These are phyloP conservation scores for Fusarium buharicum DNA, from an alignment of 2,329 filamentous ascomycete species.

Conservation along the genomic window DNA sequence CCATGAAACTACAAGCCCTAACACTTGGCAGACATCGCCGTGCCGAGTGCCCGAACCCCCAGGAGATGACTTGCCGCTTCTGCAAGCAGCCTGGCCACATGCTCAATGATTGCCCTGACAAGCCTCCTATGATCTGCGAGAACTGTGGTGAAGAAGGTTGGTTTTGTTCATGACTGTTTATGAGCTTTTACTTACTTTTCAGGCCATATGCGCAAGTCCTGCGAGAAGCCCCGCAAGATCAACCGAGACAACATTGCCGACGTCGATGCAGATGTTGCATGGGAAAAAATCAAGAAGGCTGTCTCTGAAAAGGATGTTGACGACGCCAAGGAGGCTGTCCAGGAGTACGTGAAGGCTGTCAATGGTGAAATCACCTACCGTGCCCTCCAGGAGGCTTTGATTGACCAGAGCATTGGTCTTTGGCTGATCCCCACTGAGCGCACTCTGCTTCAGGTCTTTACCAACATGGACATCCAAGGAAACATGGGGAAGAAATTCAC, in stretches of 20 bases:
- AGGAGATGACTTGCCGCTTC: constrained; percentile 53
- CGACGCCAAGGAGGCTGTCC: constrained; percentile 68
- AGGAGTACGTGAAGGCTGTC: constrained; percentile 69
- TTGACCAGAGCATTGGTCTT: constrained; percentile 62
- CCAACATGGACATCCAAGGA: constrained; percentile 78
- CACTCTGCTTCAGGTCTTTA: constrained; percentile 65
- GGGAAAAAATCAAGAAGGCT: constrained; percentile 65
- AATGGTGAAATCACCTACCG: constrained; percentile 66
- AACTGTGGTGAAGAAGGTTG: constrained; percentile 71
- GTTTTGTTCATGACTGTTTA: constrained; percentile 13
- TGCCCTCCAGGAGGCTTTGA: constrained; percentile 70
- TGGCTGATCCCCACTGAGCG: constrained; percentile 73
- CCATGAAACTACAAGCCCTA: background rate
- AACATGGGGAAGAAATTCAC: constrained; percentile 72
- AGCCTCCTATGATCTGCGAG: constrained; percentile 65
- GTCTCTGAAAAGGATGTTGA: constrained; percentile 67
- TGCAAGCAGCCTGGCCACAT: constrained; percentile 65
- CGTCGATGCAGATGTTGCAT: constrained; percentile 65
- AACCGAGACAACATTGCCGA: constrained; percentile 63
- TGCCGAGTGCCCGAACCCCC: constrained; percentile 50
- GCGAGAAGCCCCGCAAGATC: constrained; percentile 68
- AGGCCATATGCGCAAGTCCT: constrained; percentile 68
- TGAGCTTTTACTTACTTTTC: constrained; percentile 19
- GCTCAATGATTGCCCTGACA: constrained; percentile 70
- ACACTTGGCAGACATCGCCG: constrained; percentile 42